A percentile compares a stretch with the other conserved stretches of the same genome.
These are phyloP conservation scores for Choanephora cucurbitarum DNA, from an alignment of 371 early-diverging fungal genomes.

Conservation along the genomic window DNA sequence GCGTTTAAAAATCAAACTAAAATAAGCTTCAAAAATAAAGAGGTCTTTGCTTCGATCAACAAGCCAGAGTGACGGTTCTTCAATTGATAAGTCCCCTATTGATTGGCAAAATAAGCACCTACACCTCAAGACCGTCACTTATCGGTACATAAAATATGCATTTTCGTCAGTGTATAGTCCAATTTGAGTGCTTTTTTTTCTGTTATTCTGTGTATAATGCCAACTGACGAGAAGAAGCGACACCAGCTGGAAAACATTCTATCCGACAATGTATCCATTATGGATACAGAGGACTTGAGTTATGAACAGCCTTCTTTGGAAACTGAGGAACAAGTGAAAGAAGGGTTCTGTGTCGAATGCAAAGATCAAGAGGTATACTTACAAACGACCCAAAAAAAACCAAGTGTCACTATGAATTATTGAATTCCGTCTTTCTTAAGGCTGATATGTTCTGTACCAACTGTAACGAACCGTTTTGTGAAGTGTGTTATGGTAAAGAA, in stretches of 20 bases:
- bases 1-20: too few species aligned
- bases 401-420: too few species aligned
- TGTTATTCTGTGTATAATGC: not conserved
- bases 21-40: too few species aligned
- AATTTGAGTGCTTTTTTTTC: not conserved
- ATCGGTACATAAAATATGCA: too few species aligned
- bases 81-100: too few species aligned
- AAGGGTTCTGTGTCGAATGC: conserved; percentile 90
- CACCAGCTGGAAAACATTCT: conserved; percentile 46
- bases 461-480: conserved; percentile 87
- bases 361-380: conserved; percentile 69
- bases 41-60: too few species aligned
- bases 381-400: not conserved
- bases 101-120: too few species aligned
- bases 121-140: too few species aligned
- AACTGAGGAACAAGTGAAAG: conserved; percentile 31
- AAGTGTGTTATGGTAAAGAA: conserved; percentile 77
- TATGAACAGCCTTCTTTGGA: conserved; percentile 29
- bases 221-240: conserved; percentile 20
- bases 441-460: conserved; percentile 70
- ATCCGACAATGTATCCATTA: conserved; percentile 49
- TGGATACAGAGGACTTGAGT: conserved; percentile 46
- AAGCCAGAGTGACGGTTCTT: too few species aligned
- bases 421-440: too few species aligned
- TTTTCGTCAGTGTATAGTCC: too few species aligned